These are phyloP conservation scores for Herpetomonas samuelpessoai DNA, from an alignment of 208 protist species.

Conservation along the genomic window DNA sequence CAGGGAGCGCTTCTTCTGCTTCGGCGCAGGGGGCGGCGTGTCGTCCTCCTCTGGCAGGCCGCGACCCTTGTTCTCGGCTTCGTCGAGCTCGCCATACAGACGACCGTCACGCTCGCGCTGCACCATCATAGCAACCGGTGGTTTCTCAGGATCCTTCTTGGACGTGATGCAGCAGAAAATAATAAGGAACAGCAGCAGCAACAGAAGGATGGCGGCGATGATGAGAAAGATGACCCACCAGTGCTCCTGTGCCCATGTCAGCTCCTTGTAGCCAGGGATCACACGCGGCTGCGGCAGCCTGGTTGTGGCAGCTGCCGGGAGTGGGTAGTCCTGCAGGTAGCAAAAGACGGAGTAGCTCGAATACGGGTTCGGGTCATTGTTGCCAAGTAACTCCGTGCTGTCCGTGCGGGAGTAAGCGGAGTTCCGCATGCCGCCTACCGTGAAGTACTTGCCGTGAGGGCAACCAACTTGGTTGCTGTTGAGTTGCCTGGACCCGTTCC, in stretches of 20 bases:
- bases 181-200: slow-evolving; percentile 16
- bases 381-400: neutral
- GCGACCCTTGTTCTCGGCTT: neutral
- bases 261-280: slow-evolving; percentile 11
- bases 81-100: neutral
- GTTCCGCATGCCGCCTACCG: neutral
- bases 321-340: neutral
- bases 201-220: slow-evolving; percentile 8
- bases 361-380: neutral
- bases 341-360: neutral
- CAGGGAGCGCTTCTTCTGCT: neutral
- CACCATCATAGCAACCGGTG: neutral
- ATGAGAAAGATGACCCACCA: slow-evolving; percentile 22
- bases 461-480: neutral
- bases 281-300: slow-evolving; percentile 1
- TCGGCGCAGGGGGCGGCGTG: too few relatives aligned
- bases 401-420: neutral
- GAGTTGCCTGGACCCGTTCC: neutral
- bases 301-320: neutral
- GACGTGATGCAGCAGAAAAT: slow-evolving; percentile 12
- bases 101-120: neutral
- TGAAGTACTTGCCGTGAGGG: neutral
- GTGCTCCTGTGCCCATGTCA: slow-evolving; percentile 9
- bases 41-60: neutral
- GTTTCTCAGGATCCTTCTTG: slow-evolving; percentile 9